A percentile compares a stretch with the other conserved stretches of the same genome.
phyloP scores from a whole-genome alignment of 1,139 yeast genomes.

The Chernovozyma sophiae-reginae region DNA sequence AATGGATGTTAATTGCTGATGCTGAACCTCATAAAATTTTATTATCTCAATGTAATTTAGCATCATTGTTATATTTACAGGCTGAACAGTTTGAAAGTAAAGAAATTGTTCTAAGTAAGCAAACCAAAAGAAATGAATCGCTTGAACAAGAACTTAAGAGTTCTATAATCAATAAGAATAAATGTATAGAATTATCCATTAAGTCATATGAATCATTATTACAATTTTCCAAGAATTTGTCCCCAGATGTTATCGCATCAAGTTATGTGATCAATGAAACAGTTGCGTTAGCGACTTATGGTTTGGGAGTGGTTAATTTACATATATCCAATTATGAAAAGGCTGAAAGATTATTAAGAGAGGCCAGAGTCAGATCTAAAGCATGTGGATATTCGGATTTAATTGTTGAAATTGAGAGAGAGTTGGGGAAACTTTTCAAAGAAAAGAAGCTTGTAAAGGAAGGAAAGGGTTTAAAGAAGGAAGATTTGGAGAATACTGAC shows the following conservation, averaged over 20 bases:
- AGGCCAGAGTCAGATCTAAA: slow-evolving; percentile 68
- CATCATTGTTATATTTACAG: slow-evolving; percentile 66
- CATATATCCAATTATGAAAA: slow-evolving; percentile 51
- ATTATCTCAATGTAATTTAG: slow-evolving; percentile 67
- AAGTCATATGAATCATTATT: slow-evolving; percentile 53
- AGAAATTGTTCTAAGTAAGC: slow-evolving; percentile 27
- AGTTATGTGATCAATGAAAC: slow-evolving; percentile 43
- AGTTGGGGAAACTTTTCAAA: slow-evolving; percentile 47
- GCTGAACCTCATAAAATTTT: slow-evolving; percentile 62
- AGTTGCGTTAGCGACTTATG: slow-evolving; percentile 78
- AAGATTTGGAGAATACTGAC: background rate
- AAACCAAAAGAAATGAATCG: slow-evolving; percentile 16
- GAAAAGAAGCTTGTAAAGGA: slow-evolving; percentile 18
- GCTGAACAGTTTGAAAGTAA: slow-evolving; percentile 62
- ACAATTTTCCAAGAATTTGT: slow-evolving; percentile 49
- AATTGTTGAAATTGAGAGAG: slow-evolving; percentile 61
- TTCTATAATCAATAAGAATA: slow-evolving; percentile 25
- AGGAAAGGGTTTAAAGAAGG: background rate
- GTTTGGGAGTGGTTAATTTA: slow-evolving; percentile 73
- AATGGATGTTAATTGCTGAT: slow-evolving; percentile 71
- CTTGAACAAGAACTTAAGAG: slow-evolving; percentile 19
- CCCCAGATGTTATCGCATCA: slow-evolving; percentile 23
- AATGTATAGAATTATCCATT: slow-evolving; percentile 41
- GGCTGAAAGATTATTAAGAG: slow-evolving; percentile 62
- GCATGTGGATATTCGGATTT: slow-evolving; percentile 65